These are phyloP conservation scores for Pachyrhizus erosus DNA, from an alignment of 306 rosid species.

Conservation along the genomic window DNA sequence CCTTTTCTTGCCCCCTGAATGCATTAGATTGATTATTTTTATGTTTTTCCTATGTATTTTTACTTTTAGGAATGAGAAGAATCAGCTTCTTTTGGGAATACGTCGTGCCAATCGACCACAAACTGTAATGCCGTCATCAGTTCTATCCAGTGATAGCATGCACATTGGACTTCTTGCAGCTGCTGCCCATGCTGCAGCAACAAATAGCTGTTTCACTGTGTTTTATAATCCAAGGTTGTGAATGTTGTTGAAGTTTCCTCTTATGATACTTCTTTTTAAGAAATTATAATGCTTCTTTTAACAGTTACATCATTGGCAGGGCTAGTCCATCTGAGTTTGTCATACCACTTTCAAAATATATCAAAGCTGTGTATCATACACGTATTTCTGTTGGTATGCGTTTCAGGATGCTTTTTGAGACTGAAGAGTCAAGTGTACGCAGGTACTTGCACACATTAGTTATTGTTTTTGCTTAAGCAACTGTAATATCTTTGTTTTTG, in stretches of 20 bases:
- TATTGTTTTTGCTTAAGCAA: background rate
- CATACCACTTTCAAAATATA: constrained; percentile 82
- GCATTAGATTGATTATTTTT: constrained; percentile 21
- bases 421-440: constrained; percentile 93
- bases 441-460: constrained; percentile 53
- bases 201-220: constrained; percentile 90
- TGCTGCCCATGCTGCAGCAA: constrained; percentile 95
- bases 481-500: background rate
- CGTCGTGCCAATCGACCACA: constrained; percentile 89
- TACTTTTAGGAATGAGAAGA: constrained; percentile 80
- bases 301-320: constrained; percentile 62
- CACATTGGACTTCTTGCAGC: constrained; percentile 98
- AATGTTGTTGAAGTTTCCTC: constrained; percentile 36
- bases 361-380: constrained; percentile 91
- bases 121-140: constrained; percentile 94
- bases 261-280: constrained; percentile 7
- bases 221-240: constrained; percentile 88
- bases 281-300: constrained; percentile 38
- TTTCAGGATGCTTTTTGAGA: constrained; percentile 96
- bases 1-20: background rate
- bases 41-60: constrained; percentile 28
- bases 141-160: constrained; percentile 95
- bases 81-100: constrained; percentile 91
- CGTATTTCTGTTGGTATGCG: constrained; percentile 98
- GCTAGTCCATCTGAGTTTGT: constrained; percentile 97